Evolutionary conservation across 2,329 filamentous ascomycete genomes (phyloP), one percentile per base, ranked within the genome.

Genomic region (Sclerotinia spermophila): DNA sequence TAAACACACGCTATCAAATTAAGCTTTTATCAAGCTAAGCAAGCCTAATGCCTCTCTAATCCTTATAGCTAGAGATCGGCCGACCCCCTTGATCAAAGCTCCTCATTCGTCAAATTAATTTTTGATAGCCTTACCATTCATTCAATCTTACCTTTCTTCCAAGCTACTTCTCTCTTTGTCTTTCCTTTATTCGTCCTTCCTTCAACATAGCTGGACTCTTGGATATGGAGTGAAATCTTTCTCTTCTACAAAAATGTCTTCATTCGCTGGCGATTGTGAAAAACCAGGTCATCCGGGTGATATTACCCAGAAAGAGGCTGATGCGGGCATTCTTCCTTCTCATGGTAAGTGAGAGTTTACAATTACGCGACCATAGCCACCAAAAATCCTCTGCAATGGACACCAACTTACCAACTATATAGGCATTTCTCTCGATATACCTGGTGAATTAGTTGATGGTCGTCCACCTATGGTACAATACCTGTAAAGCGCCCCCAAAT

Each of bases 241-340:
- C 59, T 45, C 11, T 45, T 40, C 38, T 33, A 19, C 58, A 69
- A 74, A 42, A 40, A 76, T 76, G 74, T 74, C 60, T 73, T 72
- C 71, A 60, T 59, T 69, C 45, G 56, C 69, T 58, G 67, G 61
- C 59, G 69, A 72, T 59, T 72, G 71, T 66, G 55, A 68, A 27
- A 44, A 51, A n/a, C 71, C 75, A 33, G 73, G 66, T 48, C 74
- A 76, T 72, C 62, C 71, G 13, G 76, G 74, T n/a, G 75, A 75
- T 58, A 74, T 76, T 45, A 70, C 71, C 11, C 71, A 71, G 66
- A 75, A 76, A 69, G 75, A 79, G 71, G 77, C 73, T 64, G 74
- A 75, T 78, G 73, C 75, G 75, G 81, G 81, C 71, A 80, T 85
- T 66, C 79, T 84, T 71, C 80, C 82, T 72, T 83, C 83, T 59